phyloP scores from a whole-genome alignment of 208 protist species.

The Acanthamoeba royreba region DNA sequence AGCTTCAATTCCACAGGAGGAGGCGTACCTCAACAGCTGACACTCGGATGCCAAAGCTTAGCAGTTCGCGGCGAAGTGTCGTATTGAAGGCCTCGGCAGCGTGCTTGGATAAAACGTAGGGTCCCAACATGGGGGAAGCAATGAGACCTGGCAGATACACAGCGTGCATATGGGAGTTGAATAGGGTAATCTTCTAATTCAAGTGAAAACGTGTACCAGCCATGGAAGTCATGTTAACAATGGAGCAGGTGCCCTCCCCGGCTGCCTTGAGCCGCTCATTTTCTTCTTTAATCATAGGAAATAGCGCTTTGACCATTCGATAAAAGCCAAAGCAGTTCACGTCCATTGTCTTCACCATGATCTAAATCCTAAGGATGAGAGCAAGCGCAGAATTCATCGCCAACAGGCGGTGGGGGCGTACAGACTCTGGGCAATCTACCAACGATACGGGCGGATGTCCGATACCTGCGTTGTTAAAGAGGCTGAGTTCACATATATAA shows the following conservation, averaged over 20 bases:
- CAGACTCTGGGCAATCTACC: background rate
- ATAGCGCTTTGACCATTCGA: background rate
- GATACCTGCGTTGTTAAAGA: background rate
- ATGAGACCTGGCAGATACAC: background rate
- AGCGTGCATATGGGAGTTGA: background rate
- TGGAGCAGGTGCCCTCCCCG: background rate
- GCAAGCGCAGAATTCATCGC: background rate
- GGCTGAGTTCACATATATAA: background rate
- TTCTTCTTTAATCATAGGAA: background rate
- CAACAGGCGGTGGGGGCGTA: background rate
- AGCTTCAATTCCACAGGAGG: no score
- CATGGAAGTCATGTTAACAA: constrained; percentile 16
- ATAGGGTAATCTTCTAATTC: background rate
- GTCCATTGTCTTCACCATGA: background rate
- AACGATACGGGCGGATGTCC: background rate
- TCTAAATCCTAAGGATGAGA: background rate
- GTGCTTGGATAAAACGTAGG: background rate
- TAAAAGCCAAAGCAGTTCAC: background rate
- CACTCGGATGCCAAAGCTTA: background rate
- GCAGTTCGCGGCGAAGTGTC: background rate
- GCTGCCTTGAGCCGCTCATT: background rate
- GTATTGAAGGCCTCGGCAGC: background rate
- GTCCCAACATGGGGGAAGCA: background rate
- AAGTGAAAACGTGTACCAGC: background rate
- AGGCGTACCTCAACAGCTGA: background rate